Evolutionary conservation across 768 basidiomycete species (phyloP).

Genomic region (Hericium alpestre): DNA sequence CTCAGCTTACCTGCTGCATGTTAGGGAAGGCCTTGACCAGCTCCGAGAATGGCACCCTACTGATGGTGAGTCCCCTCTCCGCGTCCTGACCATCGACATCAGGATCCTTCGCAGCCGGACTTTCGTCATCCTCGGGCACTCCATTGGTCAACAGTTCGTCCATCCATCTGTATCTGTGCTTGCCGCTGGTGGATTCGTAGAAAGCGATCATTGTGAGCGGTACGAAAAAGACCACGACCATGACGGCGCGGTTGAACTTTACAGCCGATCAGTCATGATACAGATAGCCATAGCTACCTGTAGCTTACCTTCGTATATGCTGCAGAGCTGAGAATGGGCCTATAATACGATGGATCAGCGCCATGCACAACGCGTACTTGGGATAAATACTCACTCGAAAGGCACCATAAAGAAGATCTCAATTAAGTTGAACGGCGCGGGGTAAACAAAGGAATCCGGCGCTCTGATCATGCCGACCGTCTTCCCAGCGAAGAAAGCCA

Average conservation of each 20-base stretch:
- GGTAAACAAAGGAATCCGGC: conserved; percentile 77
- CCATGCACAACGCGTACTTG: background rate
- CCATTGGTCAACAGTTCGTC: conserved; percentile 47
- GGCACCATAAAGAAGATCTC: conserved; percentile 76
- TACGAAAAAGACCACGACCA: conserved; percentile 73
- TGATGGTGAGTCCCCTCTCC: conserved; percentile 50
- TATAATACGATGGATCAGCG: background rate
- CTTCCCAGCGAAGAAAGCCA: conserved; percentile 85
- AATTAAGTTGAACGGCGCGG: conserved; percentile 86
- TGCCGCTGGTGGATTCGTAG: conserved; percentile 52
- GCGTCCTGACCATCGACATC: conserved; percentile 44
- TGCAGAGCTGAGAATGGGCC: conserved; percentile 2
- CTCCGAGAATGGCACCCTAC: conserved; percentile 58
- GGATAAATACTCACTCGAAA: conserved; percentile 56
- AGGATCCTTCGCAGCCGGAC: conserved; percentile 47
- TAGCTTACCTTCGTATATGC: conserved; percentile 46
- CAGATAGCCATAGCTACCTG: conserved; percentile 5
- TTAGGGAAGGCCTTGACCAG: conserved; percentile 67
- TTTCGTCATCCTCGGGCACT: conserved; percentile 49
- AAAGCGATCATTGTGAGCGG: conserved; percentile 68
- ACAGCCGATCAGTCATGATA: background rate
- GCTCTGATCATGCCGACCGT: conserved; percentile 78
- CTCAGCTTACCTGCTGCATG: conserved; percentile 46
- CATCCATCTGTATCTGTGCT: conserved; percentile 48
- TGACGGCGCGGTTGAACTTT: conserved; percentile 68